phyloP scores from a whole-genome alignment of 805 yeast genomes.

The Pichia heedii region DNA sequence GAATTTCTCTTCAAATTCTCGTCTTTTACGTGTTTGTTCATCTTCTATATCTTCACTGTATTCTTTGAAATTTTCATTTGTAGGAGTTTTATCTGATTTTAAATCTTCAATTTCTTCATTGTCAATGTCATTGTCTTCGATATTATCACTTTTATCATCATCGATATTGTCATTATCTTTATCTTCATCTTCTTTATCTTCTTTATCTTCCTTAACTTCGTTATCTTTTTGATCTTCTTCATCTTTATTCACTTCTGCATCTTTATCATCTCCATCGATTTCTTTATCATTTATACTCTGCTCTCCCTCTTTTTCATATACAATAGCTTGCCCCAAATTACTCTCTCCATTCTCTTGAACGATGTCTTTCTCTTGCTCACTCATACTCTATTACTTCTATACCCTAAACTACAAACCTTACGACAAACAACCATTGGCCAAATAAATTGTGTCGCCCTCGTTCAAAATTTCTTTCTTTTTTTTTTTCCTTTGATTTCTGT shows the following conservation, averaged over 20 bases:
- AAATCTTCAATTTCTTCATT: neutral
- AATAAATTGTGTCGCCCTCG: no score
- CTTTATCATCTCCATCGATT: neutral
- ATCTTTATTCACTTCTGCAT: neutral
- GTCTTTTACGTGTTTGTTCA: constrained; percentile 43
- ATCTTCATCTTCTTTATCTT: constrained; percentile 2
- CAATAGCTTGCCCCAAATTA: no score
- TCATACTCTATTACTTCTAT: no score
- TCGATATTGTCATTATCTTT: neutral
- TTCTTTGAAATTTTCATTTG: constrained; percentile 2
- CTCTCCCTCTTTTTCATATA: no score
- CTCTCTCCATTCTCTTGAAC: no score
- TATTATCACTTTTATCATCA: neutral
- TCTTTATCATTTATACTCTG: constrained; percentile 5
- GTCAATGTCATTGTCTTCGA: neutral
- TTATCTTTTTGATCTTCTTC: neutral
- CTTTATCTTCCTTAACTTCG: constrained; percentile 6
- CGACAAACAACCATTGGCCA: no score
- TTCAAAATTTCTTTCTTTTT: no score
- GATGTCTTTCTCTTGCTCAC: no score
- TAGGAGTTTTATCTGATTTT: neutral
- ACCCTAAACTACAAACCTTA: no score
- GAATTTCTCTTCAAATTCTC: constrained; percentile 72
- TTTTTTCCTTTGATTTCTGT: no score
- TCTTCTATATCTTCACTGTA: constrained; percentile 20